A percentile compares a stretch with the other conserved stretches of the same genome.
phyloP scores from a whole-genome alignment of 2,329 filamentous ascomycete species.

The Alternaria metachromatica region DNA sequence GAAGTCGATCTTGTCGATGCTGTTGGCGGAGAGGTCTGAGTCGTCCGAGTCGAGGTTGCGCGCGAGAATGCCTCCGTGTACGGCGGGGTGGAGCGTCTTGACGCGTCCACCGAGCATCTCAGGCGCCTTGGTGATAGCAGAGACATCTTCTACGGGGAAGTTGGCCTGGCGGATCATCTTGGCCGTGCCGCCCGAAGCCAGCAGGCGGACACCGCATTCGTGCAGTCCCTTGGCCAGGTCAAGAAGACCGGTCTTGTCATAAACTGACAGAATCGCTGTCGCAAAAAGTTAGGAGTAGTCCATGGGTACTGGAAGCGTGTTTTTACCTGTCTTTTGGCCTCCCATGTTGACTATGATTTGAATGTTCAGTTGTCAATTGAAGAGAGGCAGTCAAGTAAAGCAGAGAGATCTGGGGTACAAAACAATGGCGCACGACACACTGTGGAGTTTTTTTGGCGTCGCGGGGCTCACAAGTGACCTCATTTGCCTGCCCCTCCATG shows the following conservation, averaged over 20 bases:
- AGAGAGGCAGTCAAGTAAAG: conserved; percentile 11
- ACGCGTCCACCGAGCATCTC: conserved; percentile 93
- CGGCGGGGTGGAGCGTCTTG: conserved; percentile 96
- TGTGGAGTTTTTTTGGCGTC: conserved; percentile 28
- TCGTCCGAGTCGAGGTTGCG: conserved; percentile 94
- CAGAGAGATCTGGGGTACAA: conserved; percentile 27
- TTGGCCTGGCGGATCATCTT: conserved; percentile 97
- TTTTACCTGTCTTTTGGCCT: conserved; percentile 47
- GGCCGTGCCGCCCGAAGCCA: conserved; percentile 93
- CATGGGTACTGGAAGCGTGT: no score
- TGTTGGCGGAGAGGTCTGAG: conserved; percentile 76
- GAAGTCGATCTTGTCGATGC: conserved; percentile 52
- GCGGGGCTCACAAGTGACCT: conserved; percentile 13
- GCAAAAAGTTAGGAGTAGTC: conserved; percentile 9
- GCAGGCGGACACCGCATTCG: conserved; percentile 60
- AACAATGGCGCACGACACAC: conserved; percentile 18
- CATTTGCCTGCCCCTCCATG: conserved; percentile 19
- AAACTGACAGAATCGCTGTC: conserved; percentile 91
- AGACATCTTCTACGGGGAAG: conserved; percentile 97
- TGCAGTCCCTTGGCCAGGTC: conserved; percentile 49
- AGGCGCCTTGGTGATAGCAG: conserved; percentile 89
- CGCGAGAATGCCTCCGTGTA: conserved; percentile 84
- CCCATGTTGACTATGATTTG: conserved; percentile 35
- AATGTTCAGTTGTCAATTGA: conserved; percentile 21
- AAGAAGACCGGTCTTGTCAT: conserved; percentile 83